Base-by-base conservation (phyloP, 305 asterid genomes). In the Caryopteris hybrid region DNA sequence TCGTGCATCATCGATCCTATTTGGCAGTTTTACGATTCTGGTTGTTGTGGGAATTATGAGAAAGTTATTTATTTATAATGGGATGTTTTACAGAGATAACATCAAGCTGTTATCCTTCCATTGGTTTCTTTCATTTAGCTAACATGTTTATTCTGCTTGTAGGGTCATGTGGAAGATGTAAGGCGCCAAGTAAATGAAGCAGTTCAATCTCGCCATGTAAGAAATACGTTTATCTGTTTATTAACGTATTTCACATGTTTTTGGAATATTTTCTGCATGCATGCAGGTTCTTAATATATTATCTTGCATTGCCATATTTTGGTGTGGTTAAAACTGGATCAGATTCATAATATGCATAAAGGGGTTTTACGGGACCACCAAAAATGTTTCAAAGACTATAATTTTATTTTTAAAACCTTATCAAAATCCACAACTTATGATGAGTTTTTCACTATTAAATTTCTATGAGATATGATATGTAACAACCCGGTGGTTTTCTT, bases 101-200 rank as follows among this genome's bases (percentile, higher is more conserved):
- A 55, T 65, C 54, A 27, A 46, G 25, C 75, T 64, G 57, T 23
- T 61, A 29, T 53, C 21, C 3, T 1, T 53, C 41, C 57, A 12
- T 20, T 25, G 20, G 41, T 72, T 18, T 25, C 52, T 68, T 47
- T 29, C 52, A 38, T 16, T 66, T 34, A 68, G 55, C 77, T 74
- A 17, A 77, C 23, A 8, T 18, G 17, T 62, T 74, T 55, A 50
- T 43, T 63, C 51, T 85, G 64, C 59, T 69, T 75, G 75, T 74
- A 94, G 99, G 97, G 97, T 72, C 92, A 88, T 29, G 95, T 89
- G 81, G 92, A 85, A 74, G 96, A 88, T 67, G 95, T 85, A 69
- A 79, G 90, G 70, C 96, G 95, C 67, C 92, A 91, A 86, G 96
- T 91, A 23, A 81, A 88, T 67, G 99, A 94, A 87, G 97, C 96